Conservation (phyloP, 2,329 filamentous ascomycete genomes). For the Penicillium sp. region DNA sequence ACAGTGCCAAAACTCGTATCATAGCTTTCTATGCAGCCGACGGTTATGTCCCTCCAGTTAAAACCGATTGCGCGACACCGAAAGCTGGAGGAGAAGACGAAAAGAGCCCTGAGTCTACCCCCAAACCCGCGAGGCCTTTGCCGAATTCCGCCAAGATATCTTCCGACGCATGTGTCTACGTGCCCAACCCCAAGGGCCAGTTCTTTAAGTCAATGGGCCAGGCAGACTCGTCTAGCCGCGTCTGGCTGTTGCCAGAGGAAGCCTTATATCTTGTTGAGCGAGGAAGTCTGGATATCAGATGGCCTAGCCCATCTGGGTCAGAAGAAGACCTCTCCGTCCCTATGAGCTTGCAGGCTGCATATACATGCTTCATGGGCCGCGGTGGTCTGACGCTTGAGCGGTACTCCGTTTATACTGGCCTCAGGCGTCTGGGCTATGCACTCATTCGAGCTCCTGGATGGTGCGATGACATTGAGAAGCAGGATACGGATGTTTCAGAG, state of each 20-base stretch:
- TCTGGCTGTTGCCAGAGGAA: constrained; percentile 90
- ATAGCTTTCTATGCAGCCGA: constrained; percentile 73
- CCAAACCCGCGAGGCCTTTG: constrained; percentile 13
- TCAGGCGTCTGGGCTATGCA: constrained; percentile 80
- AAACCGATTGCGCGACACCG: constrained; percentile 9
- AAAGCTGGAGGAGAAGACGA: constrained; percentile 16
- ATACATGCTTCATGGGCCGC: constrained; percentile 75
- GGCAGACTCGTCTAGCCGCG: constrained; percentile 60
- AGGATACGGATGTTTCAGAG: constrained; percentile 9
- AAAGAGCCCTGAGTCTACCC: constrained; percentile 12
- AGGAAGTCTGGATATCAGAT: constrained; percentile 82
- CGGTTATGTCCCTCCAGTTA: constrained; percentile 31
- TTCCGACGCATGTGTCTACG: constrained; percentile 53
- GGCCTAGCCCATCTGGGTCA: constrained; percentile 56
- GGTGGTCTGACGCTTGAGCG: constrained; percentile 67
- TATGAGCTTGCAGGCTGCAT: constrained; percentile 86
- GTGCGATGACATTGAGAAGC: constrained; percentile 39
- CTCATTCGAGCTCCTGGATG: constrained; percentile 67
- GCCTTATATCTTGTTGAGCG: constrained; percentile 85
- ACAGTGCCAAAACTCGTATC: constrained; percentile 64
- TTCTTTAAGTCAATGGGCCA: constrained; percentile 75
- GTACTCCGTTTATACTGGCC: constrained; percentile 81
- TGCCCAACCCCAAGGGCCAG: constrained; percentile 71
- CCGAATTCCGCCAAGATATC: constrained; percentile 23
- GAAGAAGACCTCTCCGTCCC: constrained; percentile 66